A percentile compares a stretch with the other conserved stretches of the same genome.
These are phyloP conservation scores for Trichosanthes cucumerina DNA, from an alignment of 306 rosid species.

Conservation along the genomic window DNA sequence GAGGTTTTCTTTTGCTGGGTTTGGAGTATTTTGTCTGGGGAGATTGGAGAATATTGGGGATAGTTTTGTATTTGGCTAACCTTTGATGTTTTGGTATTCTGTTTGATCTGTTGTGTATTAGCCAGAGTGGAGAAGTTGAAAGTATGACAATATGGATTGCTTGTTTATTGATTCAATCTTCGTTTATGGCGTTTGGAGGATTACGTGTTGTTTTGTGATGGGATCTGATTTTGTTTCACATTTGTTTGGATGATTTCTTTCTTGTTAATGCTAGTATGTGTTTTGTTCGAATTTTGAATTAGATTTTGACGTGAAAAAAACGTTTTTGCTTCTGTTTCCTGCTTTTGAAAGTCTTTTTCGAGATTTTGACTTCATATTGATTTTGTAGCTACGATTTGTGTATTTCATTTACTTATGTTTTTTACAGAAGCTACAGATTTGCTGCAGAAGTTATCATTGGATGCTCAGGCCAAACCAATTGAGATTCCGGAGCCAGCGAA, in stretches of 20 bases:
- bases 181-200: not conserved
- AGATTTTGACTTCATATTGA: too few relatives aligned
- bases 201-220: not conserved
- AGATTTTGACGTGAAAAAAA: not conserved
- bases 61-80: not conserved
- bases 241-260: not conserved
- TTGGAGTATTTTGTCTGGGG: not conserved
- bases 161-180: too few relatives aligned
- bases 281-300: not conserved
- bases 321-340: not conserved
- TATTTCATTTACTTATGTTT: too few relatives aligned
- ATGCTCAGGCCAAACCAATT: too few relatives aligned
- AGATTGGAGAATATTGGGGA: not conserved
- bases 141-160: not conserved
- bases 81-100: not conserved
- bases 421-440: too few relatives aligned
- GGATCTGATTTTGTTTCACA: not conserved
- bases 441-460: too few relatives aligned
- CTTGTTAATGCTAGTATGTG: not conserved
- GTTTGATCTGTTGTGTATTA: not conserved
- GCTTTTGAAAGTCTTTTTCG: not conserved
- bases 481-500: too few relatives aligned
- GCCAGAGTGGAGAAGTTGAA: not conserved
- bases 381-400: too few relatives aligned
- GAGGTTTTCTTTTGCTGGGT: not conserved